Percentiles rank a stretch among this genome's conserved stretches.
phyloP scores from a whole-genome alignment of 208 protist species.

The Leishmania braziliensis region DNA sequence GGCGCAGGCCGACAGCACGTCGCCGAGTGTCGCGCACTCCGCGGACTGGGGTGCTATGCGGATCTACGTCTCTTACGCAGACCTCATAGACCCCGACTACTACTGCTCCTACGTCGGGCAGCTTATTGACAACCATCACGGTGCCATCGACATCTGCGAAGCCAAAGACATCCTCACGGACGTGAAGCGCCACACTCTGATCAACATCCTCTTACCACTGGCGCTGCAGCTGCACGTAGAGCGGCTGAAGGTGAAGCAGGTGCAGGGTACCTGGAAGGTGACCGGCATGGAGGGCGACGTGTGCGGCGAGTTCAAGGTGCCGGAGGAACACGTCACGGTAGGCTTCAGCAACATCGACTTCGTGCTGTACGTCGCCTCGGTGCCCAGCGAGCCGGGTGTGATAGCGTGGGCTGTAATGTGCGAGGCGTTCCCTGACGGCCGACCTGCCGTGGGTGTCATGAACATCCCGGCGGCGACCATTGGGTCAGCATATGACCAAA shows the following conservation, averaged over 20 bases:
- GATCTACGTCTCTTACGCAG: constrained; percentile 36
- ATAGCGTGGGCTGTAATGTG: constrained; percentile 58
- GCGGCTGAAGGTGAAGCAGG: constrained; percentile 44
- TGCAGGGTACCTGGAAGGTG: constrained; percentile 22
- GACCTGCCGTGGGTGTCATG: constrained; percentile 43
- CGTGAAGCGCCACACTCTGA: constrained; percentile 35
- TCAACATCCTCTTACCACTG: constrained; percentile 36
- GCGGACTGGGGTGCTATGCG: constrained; percentile 36
- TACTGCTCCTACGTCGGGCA: constrained; percentile 45
- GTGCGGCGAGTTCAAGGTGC: constrained; percentile 5
- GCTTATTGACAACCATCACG: constrained; percentile 20
- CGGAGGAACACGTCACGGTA: constrained; percentile 31
- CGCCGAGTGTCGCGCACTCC: not conserved
- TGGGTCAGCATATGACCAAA: not conserved
- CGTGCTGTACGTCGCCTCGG: constrained; percentile 67
- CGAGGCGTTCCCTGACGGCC: constrained; percentile 8
- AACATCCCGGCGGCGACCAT: constrained; percentile 54
- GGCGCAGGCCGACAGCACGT: not conserved
- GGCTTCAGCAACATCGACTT: constrained; percentile 60
- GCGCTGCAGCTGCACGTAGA: constrained; percentile 59
- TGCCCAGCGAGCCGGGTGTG: constrained; percentile 11
- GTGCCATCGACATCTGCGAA: constrained; percentile 26
- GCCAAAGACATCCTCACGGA: constrained; percentile 37
- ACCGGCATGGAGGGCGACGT: constrained; percentile 8
- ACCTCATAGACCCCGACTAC: constrained; percentile 33